Base-by-base conservation (phyloP, 768 basidiomycete genomes). In the Termitomyces sp. region DNA sequence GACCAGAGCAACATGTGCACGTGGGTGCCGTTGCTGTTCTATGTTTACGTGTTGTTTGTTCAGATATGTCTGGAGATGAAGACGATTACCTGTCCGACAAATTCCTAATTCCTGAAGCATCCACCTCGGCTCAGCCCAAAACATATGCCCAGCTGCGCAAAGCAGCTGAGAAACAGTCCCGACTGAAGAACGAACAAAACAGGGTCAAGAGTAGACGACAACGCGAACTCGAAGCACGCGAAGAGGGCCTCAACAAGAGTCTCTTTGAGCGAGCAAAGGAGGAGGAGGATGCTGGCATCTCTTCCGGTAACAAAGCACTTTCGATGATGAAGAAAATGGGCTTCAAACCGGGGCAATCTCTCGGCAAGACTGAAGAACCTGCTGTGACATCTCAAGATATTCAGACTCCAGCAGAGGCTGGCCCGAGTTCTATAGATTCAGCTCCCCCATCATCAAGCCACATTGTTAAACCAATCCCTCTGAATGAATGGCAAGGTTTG, bases 291-390 rank as follows among this genome's bases (percentile, higher is more conserved):
- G 76, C 73, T 47, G 85, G 82, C 6, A 67, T 77, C 22, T 73
- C 75, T 44, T 71, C 76, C 54, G 78, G 81, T 45, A 93, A 83
- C 75, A 94, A 93, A 69, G 93, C 92, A 8, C 75, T 94, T 55
- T 81, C 83, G 16, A 93, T 95, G 77, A 95, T 95, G 93, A 85
- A 89, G 81, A 93, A 90, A 75, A 94, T 94, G 93, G 93, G 93
- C 1, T 95, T 91, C 76, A 88, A 88, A 73, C 85, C 89, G 2
- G 93, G 93, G 16, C 85, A 93, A 69, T 78, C 89, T 15, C 78
- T 94, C 31, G 91, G 92, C 18, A 78, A 73, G 66, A 54, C 69
- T 9, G 73, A 74, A 11, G 67, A 70, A 31, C 61, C 62, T 27
- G 48, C 55, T 36, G 54, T 46, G 39, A 36, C 45, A 2, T 37